Evolutionary conservation across 805 yeast genomes (phyloP), one percentile per base, ranked within the genome.

Genomic region (Torulaspora maleeae): DNA sequence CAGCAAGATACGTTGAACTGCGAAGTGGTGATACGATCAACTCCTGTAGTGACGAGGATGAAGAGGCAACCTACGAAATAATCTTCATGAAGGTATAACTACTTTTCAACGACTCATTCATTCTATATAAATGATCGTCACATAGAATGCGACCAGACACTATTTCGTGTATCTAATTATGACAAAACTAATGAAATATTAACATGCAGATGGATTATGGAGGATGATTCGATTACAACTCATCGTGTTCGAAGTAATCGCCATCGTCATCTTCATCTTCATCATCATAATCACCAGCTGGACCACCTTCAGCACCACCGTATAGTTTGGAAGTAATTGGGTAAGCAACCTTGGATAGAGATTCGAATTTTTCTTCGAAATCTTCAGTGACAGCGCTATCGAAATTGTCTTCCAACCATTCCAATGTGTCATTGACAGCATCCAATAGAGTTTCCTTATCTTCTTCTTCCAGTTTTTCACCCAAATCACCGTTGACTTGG

Each of bases 311-410:
- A 38, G 75, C 79, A 47, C 76, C 79, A 49, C 77, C 82, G 68
- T 84, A 85, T 47, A 91, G 72, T 75, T 91, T 93, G 54, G 91
- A 77, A 41, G 96, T 86, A 61, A 93, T 90, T 68, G 98, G 97
- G 69, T 83, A 82, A 38, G 96, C 95, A 61, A 84, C 73, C 59
- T 84, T 78, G 52, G 83, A 78, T 68, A 91, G 78, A 63, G 84
- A 72, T 59, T 85, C 90, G 71, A 80, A 86, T 73, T 89, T 95
- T 69, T 89, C 97, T 46, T 87, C 95, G 58, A 86, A 84, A 63
- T 93, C 99, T 70, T 90, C 97, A 61, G 84, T 78, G 42, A 95
- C 78, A 37, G 97, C 97, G 51, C 86, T 73, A 47, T 87, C 95
- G 60, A 76, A 80, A 70, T 86, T 80, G 62, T 84, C 96, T 59